Percentiles rank a stretch among this genome's conserved stretches.
Evolutionary conservation across 2,329 filamentous ascomycete genomes (phyloP).

Genomic region (Claviceps pazoutovae): DNA sequence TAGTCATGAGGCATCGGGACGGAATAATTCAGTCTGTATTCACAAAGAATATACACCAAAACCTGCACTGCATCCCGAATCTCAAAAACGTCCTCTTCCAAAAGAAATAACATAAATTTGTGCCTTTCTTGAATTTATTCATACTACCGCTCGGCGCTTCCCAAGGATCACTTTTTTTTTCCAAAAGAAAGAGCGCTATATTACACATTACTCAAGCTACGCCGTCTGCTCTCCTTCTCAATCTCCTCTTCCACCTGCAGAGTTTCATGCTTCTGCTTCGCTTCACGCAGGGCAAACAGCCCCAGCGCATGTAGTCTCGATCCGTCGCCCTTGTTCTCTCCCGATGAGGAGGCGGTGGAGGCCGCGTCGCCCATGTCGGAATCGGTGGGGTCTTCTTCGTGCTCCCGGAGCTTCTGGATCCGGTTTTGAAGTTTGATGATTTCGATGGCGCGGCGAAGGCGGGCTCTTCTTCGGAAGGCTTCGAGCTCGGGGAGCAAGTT

Average conservation of each 20-base stretch:
- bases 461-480: slow-evolving; percentile 81
- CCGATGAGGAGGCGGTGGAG: slow-evolving; percentile 31
- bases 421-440: slow-evolving; percentile 92
- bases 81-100: too few species aligned
- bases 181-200: neutral
- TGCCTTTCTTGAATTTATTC: too few species aligned
- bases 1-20: too few species aligned
- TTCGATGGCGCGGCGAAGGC: slow-evolving; percentile 85
- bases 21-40: too few species aligned
- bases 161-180: too few species aligned
- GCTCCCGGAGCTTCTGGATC: slow-evolving; percentile 86
- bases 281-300: slow-evolving; percentile 11
- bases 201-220: slow-evolving; percentile 13
- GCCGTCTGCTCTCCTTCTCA: slow-evolving; percentile 32
- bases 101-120: too few species aligned
- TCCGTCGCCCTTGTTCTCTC: slow-evolving; percentile 3
- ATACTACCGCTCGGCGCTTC: too few species aligned
- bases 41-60: too few species aligned
- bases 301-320: slow-evolving; percentile 8
- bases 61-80: too few species aligned
- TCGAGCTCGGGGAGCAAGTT: slow-evolving; percentile 90
- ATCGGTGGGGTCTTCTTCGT: slow-evolving; percentile 70
- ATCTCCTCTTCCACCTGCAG: slow-evolving; percentile 50
- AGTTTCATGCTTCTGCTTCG: slow-evolving; percentile 62
- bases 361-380: slow-evolving; percentile 54